A percentile compares a stretch with the other conserved stretches of the same genome.
phyloP scores from a whole-genome alignment of 495 filamentous ascomycete species.

The Pseudevernia furfuracea region DNA sequence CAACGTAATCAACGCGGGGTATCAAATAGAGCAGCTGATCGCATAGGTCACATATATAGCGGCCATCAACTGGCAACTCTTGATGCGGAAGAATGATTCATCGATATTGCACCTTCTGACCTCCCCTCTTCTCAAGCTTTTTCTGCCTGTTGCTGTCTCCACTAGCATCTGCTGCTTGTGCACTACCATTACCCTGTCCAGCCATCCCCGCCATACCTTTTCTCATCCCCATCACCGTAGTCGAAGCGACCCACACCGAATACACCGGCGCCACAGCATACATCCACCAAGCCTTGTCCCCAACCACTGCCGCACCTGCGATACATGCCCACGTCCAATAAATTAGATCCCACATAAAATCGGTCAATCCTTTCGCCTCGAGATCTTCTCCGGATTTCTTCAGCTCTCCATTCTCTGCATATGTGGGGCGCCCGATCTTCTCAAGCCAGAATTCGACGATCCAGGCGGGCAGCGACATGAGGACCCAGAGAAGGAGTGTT shows the following conservation, averaged over 20 bases:
- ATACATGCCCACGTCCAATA: conserved; percentile 82
- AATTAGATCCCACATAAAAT: conserved; percentile 95
- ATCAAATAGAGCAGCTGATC: background rate
- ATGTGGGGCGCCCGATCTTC: conserved; percentile 68
- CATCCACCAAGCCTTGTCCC: conserved; percentile 71
- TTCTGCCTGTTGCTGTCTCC: conserved; percentile 52
- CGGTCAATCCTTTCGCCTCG: conserved; percentile 78
- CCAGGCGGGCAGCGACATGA: conserved; percentile 66
- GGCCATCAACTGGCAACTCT: conserved; percentile 1
- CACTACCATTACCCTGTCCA: conserved; percentile 29
- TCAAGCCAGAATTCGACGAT: conserved; percentile 79
- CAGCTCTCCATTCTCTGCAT: conserved; percentile 58
- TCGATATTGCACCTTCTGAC: conserved; percentile 41
- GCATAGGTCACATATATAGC: background rate
- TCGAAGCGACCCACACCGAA: conserved; percentile 60
- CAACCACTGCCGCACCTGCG: conserved; percentile 55
- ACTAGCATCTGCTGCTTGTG: conserved; percentile 18
- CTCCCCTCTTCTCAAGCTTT: conserved; percentile 56
- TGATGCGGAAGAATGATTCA: conserved; percentile 19
- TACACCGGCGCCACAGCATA: conserved; percentile 64
- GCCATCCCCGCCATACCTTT: conserved; percentile 56
- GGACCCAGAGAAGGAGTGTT: conserved; percentile 60
- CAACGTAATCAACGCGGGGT: background rate
- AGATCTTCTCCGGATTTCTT: conserved; percentile 79
- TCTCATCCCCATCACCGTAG: conserved; percentile 55